Evolutionary conservation across 768 basidiomycete species (phyloP).

Genomic region (Phylloporus sp.): DNA sequence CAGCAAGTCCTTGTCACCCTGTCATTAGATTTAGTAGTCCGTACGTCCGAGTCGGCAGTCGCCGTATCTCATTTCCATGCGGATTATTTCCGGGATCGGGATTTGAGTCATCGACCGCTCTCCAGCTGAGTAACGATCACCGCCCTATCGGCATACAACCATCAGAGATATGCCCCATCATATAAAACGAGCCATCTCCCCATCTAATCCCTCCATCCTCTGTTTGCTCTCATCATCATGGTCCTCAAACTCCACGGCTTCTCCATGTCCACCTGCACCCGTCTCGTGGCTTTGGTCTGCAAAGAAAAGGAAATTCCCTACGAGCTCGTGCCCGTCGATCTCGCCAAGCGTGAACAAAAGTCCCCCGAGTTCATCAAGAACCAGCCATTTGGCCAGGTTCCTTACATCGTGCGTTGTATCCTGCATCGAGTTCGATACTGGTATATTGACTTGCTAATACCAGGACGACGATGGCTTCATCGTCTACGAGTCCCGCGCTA

Average conservation of each 20-base stretch:
- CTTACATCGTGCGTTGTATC: conserved; percentile 34
- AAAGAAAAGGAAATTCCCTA: conserved; percentile 56
- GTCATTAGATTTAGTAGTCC: too few species aligned
- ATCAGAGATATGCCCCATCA: not conserved
- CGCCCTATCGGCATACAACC: too few species aligned
- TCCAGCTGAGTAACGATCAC: too few species aligned
- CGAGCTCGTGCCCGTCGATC: conserved; percentile 42
- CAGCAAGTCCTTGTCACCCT: too few species aligned
- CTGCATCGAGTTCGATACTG: too few species aligned
- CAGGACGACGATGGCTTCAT: conserved; percentile 60
- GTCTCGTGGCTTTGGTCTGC: conserved; percentile 45
- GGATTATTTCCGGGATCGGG: too few species aligned
- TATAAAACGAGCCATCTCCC: conserved; percentile 1
- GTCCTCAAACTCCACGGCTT: conserved; percentile 34
- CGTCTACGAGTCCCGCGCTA: conserved; percentile 60
- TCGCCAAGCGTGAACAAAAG: conserved; percentile 45
- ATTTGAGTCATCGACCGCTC: too few species aligned
- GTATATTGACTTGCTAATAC: not conserved
- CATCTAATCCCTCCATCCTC: not conserved
- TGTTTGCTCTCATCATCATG: conserved; percentile 29
- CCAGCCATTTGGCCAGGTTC: conserved; percentile 58
- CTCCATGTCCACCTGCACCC: conserved; percentile 42
- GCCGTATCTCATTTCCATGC: too few species aligned
- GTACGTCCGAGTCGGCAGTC: too few species aligned
- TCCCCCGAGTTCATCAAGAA: conserved; percentile 35